Percentiles rank a stretch among this genome's conserved stretches.
These are phyloP conservation scores for Barbatosphaeria neglecta DNA, from an alignment of 495 filamentous ascomycete species.

Conservation along the genomic window DNA sequence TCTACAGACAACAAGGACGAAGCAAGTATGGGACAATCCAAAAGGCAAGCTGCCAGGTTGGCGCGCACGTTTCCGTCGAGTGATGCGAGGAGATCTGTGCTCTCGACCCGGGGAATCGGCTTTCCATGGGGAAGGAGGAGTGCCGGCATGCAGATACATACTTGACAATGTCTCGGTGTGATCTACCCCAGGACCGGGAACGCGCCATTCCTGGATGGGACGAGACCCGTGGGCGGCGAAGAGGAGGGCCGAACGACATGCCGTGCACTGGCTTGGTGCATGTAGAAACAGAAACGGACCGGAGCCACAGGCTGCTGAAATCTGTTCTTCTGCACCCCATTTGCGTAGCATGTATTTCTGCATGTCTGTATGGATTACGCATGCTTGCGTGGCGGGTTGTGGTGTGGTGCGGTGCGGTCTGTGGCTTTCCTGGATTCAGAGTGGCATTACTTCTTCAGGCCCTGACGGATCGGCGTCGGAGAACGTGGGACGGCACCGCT, in stretches of 20 bases:
- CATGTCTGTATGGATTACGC: too few relatives aligned
- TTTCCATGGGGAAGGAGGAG: neutral
- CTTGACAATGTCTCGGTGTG: neutral
- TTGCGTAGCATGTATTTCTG: too few relatives aligned
- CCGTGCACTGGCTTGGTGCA: neutral
- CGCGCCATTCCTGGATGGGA: neutral
- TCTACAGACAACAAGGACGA: too few relatives aligned
- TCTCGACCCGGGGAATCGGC: neutral
- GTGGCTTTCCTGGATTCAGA: neutral
- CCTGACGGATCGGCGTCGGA: conserved; percentile 1
- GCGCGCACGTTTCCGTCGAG: neutral
- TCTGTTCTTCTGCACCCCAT: too few relatives aligned
- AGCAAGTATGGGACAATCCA: too few relatives aligned
- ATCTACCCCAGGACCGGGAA: neutral
- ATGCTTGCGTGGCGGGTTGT: too few relatives aligned
- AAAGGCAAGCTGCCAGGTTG: neutral
- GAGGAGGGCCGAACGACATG: neutral
- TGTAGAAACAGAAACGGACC: neutral
- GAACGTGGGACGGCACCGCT: neutral
- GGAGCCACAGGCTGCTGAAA: too few relatives aligned
- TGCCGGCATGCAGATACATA: neutral
- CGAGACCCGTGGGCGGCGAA: neutral
- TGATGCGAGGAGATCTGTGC: conserved; percentile 1
- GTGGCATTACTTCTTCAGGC: neutral
- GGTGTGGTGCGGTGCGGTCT: too few relatives aligned